Percentiles rank a stretch among this genome's conserved stretches.
Evolutionary conservation across 805 yeast species (phyloP).

Genomic region (Wickerhamiella bombiphila): DNA sequence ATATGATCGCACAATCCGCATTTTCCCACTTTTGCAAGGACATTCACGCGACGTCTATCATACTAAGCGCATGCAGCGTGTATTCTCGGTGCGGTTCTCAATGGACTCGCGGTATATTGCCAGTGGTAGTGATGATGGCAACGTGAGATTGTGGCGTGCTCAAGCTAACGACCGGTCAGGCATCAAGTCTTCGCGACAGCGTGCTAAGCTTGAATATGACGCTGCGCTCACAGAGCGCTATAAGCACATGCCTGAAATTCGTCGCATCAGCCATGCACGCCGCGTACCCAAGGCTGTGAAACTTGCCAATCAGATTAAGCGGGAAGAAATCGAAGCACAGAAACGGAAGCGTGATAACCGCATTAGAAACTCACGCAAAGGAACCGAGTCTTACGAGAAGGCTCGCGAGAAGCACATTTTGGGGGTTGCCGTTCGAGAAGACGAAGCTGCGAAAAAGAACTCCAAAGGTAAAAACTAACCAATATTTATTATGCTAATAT

Average conservation of each 20-base stretch:
- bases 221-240: constrained; percentile 81
- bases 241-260: constrained; percentile 93
- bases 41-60: constrained; percentile 93
- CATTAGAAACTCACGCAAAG: constrained; percentile 55
- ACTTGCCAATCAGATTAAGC: constrained; percentile 78
- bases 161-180: constrained; percentile 72
- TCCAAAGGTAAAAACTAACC: too few relatives aligned
- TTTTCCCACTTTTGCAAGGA: constrained; percentile 62
- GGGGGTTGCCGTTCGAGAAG: constrained; percentile 43
- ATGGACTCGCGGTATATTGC: constrained; percentile 81
- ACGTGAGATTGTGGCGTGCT: constrained; percentile 85
- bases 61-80: constrained; percentile 94
- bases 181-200: constrained; percentile 64
- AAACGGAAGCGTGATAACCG: constrained; percentile 74
- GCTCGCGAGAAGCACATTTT: constrained; percentile 83
- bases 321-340: constrained; percentile 52
- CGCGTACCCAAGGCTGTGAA: constrained; percentile 79
- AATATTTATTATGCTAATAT: too few relatives aligned
- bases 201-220: constrained; percentile 77
- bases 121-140: constrained; percentile 93
- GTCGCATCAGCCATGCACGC: constrained; percentile 78
- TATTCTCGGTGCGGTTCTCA: constrained; percentile 67
- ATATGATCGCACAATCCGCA: constrained; percentile 82
- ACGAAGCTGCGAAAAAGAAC: constrained; percentile 2
- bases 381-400: constrained; percentile 29